phyloP scores from a whole-genome alignment of 1,139 yeast species.

The Sugiyamaella xylanicola region DNA sequence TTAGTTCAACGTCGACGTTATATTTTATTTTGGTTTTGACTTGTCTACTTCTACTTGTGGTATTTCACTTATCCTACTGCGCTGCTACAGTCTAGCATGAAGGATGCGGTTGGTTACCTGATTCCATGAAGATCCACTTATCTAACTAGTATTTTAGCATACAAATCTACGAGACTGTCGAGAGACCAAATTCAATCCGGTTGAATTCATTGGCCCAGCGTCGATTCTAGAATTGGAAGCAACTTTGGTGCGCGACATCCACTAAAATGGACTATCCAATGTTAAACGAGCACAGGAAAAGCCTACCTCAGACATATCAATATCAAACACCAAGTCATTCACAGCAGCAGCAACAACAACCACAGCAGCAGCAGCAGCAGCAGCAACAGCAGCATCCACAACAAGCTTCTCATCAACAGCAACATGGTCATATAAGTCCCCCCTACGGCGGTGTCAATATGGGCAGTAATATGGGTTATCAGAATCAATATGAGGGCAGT shows the following conservation, averaged over 20 bases:
- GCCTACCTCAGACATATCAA: conserved; percentile 16
- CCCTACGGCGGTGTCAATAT: background rate
- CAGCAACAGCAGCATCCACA: conserved; percentile 24
- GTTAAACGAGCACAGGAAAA: conserved; percentile 8
- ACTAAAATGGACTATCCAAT: conserved; percentile 12
- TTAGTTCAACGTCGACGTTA: too few relatives aligned
- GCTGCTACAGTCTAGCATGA: too few relatives aligned
- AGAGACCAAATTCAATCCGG: background rate
- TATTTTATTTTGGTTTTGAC: too few relatives aligned
- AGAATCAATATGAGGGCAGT: conserved; percentile 2
- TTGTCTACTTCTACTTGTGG: too few relatives aligned
- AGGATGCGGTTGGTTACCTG: too few relatives aligned
- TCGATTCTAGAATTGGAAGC: too few relatives aligned
- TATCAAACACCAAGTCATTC: conserved; percentile 23
- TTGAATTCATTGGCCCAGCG: too few relatives aligned
- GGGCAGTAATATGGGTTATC: conserved; percentile 1
- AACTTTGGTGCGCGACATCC: background rate
- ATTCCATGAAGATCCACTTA: too few relatives aligned
- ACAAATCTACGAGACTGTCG: too few relatives aligned
- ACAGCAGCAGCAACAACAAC: conserved; percentile 27
- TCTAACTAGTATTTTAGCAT: too few relatives aligned
- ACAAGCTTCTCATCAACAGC: conserved; percentile 14
- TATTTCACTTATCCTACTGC: too few relatives aligned
- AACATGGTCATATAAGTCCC: conserved; percentile 16
- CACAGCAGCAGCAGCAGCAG: conserved; percentile 25